Percentiles rank a stretch among this genome's conserved stretches.
phyloP scores from a whole-genome alignment of 768 basidiomycete species.

The Lactarius psammicola region DNA sequence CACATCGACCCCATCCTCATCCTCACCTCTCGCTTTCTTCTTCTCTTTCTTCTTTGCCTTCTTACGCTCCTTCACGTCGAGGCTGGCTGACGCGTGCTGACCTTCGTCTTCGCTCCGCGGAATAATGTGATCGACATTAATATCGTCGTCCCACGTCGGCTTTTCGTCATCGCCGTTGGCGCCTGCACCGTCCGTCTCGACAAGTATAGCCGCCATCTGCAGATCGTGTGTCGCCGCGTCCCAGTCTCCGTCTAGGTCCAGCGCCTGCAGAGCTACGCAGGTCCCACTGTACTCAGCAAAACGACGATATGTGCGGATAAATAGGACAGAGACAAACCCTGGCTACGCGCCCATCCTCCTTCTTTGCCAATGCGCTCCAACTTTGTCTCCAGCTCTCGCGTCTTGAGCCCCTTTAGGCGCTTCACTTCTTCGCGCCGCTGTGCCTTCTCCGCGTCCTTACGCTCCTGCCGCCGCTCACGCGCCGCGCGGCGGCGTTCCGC shows the following conservation, averaged over 20 bases:
- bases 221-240: slow-evolving; percentile 81
- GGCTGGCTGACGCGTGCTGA: not conserved
- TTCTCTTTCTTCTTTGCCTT: slow-evolving; percentile 51
- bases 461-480: slow-evolving; percentile 70
- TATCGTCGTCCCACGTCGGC: slow-evolving; percentile 90
- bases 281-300: slow-evolving; percentile 8
- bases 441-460: slow-evolving; percentile 75
- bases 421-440: slow-evolving; percentile 79
- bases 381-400: slow-evolving; percentile 74
- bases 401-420: slow-evolving; percentile 78
- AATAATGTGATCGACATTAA: slow-evolving; percentile 70
- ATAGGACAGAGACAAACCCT: slow-evolving; percentile 30
- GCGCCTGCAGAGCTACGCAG: slow-evolving; percentile 53
- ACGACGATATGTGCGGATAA: not conserved
- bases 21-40: slow-evolving; percentile 54
- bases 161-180: slow-evolving; percentile 50
- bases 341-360: slow-evolving; percentile 51
- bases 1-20: slow-evolving; percentile 47
- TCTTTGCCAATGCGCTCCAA: slow-evolving; percentile 70
- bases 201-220: slow-evolving; percentile 78
- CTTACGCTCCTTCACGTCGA: slow-evolving; percentile 22
- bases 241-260: slow-evolving; percentile 93
- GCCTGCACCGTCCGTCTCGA: slow-evolving; percentile 45
- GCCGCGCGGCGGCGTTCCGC: slow-evolving; percentile 63
- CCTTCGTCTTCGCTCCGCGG: slow-evolving; percentile 37